Evolutionary conservation across 1,284 basidiomycete species (phyloP), one percentile per base, ranked within the genome.

Genomic region (Ganoderma sinense): DNA sequence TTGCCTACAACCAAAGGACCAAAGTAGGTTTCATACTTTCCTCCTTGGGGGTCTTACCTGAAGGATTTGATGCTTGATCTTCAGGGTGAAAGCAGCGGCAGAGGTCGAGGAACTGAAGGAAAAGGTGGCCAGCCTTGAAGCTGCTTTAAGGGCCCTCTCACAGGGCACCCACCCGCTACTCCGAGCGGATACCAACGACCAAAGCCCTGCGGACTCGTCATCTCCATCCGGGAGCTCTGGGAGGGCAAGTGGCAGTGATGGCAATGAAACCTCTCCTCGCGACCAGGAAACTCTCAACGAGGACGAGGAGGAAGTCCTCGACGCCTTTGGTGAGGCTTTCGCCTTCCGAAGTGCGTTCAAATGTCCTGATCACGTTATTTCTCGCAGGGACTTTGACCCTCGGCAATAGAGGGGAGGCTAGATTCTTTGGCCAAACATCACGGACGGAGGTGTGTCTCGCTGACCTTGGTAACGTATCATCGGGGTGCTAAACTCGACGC

Each of bases 51-150:
- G 11, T 10, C 3, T 13, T 55, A 18, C 29, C 8, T 14, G 8
- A 7, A 16, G 5, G 36, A 16, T 23, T 60, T 68, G 29, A 69
- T 43, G 29, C 7, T 10, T n/a, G 8, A 26, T 26, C 16, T 61
- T n/a, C 73, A 89, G 89, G 31, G 64, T 69, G 60, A 83, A 90
- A 69, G 81, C 91, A 29, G 84, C 92, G 13, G 84, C 90, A 10
- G 89, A 88, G 72, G 91, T 89, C 0, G 87, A 88, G 72, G 89
- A 92, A 72, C 81, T 92, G 7, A 90, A 92, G 77, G 86, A 87
- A 66, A 84, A 86, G 69, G 88, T 92, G 16, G 87, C 89, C 41
- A 76, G 80, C 8, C 83, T 92, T 1, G 91, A 93, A 75, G 82
- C 84, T 41, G 89, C 86, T 1, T 83, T 92, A 31, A 79, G 80